phyloP scores from a whole-genome alignment of 768 basidiomycete species.

The Dentipellis fragilis region DNA sequence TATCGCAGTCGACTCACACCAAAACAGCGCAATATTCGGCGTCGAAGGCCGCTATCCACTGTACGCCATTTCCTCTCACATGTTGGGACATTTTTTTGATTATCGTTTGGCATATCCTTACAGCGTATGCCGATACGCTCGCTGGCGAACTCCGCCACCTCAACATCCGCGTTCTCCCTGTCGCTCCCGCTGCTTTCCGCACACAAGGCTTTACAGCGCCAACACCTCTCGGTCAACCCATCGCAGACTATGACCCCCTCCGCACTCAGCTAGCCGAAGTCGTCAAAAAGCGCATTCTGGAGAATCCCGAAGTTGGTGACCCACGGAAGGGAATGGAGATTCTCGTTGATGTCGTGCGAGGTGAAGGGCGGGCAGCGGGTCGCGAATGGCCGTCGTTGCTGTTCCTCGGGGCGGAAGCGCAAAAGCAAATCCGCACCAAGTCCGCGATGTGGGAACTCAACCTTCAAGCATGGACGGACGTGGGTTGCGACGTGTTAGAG shows the following conservation, averaged over 20 bases:
- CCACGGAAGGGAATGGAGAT: constrained; percentile 18
- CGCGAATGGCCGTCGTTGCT: constrained; percentile 13
- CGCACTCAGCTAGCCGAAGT: constrained; percentile 1
- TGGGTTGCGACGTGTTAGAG: neutral
- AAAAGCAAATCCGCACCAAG: constrained; percentile 12
- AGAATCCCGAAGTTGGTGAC: constrained; percentile 14
- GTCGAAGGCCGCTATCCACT: constrained; percentile 18
- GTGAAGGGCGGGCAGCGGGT: constrained; percentile 18
- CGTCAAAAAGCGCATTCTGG: neutral
- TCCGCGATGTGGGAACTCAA: neutral
- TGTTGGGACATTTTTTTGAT: no score
- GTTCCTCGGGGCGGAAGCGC: constrained; percentile 18
- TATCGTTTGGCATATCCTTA: neutral
- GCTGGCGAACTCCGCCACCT: constrained; percentile 16
- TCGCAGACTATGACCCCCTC: constrained; percentile 14
- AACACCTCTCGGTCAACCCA: constrained; percentile 1
- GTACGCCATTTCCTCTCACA: neutral
- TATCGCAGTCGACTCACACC: no score
- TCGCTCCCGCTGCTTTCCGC: constrained; percentile 13
- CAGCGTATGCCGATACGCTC: constrained; percentile 18
- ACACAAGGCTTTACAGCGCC: neutral
- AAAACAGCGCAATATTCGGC: constrained; percentile 14
- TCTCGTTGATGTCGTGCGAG: constrained; percentile 19
- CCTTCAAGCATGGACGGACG: neutral
- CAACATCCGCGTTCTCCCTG: constrained; percentile 17